A percentile compares a stretch with the other conserved stretches of the same genome.
Evolutionary conservation across 805 yeast genomes (phyloP).

Genomic region (Kodamaea hsintzibuensis): DNA sequence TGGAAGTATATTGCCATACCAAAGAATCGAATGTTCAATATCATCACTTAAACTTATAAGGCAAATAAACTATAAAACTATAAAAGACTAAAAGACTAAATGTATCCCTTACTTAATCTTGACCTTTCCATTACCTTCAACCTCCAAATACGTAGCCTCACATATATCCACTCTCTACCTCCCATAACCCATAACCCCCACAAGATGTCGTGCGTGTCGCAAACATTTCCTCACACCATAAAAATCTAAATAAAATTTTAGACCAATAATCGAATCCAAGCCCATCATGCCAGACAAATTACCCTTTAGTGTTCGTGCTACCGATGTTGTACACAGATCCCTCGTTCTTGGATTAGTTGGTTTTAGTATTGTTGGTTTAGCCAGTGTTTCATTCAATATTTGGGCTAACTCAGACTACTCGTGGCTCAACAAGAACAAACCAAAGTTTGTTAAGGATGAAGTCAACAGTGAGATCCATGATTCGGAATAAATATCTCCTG

Average conservation of each 20-base stretch:
- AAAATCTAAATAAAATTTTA: not conserved
- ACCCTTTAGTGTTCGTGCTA: conserved; percentile 44
- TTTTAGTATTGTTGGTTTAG: conserved; percentile 41
- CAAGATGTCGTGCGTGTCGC: not conserved
- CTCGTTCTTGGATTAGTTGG: conserved; percentile 44
- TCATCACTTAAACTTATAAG: not conserved
- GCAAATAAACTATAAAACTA: not conserved
- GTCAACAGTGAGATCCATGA: conserved; percentile 21
- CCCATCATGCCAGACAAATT: conserved; percentile 23
- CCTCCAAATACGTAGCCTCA: no score
- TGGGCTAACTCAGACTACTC: conserved; percentile 47
- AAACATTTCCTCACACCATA: conserved; percentile 5
- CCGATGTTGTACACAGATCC: conserved; percentile 45
- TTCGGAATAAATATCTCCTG: no score
- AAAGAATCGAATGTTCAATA: not conserved
- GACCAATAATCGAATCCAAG: not conserved
- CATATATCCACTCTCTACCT: no score
- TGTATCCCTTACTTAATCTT: no score
- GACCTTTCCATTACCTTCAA: no score
- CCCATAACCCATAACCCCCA: no score
- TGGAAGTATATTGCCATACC: no score
- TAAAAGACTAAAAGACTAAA: not conserved
- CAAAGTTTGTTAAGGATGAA: conserved; percentile 35
- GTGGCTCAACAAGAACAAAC: conserved; percentile 40
- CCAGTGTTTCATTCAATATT: conserved; percentile 40